Conservation (phyloP, 2,329 filamentous ascomycete species). For the Drechslerella coelobrocha region DNA sequence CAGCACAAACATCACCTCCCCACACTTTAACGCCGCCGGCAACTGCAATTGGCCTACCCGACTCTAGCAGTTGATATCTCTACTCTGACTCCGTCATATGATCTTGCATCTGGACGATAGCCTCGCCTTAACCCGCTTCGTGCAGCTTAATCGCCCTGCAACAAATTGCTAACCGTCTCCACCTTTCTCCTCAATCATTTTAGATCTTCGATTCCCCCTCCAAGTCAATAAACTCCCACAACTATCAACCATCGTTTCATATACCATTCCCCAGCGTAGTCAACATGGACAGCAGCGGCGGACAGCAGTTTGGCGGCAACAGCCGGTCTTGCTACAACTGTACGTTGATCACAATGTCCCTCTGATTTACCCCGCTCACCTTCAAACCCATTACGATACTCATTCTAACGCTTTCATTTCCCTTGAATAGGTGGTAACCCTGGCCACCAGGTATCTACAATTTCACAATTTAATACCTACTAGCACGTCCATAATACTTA, state of each 20-base stretch:
- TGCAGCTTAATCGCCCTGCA: background rate
- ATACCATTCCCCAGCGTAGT: constrained; percentile 34
- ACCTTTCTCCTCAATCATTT: background rate
- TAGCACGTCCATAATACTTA: constrained; percentile 76
- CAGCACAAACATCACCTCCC: background rate
- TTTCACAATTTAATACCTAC: constrained; percentile 68
- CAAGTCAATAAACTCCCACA: background rate
- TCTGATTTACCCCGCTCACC: background rate
- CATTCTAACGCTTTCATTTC: constrained; percentile 1
- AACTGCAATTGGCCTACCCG: background rate
- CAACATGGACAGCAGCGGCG: constrained; percentile 59
- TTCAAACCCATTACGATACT: background rate
- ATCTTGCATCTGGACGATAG: background rate
- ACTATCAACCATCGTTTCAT: constrained; percentile 58
- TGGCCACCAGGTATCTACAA: constrained; percentile 41
- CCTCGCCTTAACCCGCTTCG: background rate
- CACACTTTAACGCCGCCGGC: background rate
- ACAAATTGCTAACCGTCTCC: background rate
- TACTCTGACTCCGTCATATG: background rate
- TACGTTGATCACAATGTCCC: constrained; percentile 57
- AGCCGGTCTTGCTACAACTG: constrained; percentile 65
- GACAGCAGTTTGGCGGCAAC: constrained; percentile 26
- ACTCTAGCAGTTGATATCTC: background rate
- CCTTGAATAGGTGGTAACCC: constrained; percentile 19
- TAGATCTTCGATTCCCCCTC: constrained; percentile 4